Evolutionary conservation across 208 protist genomes (phyloP).

Genomic region (Acanthamoeba sp.): DNA sequence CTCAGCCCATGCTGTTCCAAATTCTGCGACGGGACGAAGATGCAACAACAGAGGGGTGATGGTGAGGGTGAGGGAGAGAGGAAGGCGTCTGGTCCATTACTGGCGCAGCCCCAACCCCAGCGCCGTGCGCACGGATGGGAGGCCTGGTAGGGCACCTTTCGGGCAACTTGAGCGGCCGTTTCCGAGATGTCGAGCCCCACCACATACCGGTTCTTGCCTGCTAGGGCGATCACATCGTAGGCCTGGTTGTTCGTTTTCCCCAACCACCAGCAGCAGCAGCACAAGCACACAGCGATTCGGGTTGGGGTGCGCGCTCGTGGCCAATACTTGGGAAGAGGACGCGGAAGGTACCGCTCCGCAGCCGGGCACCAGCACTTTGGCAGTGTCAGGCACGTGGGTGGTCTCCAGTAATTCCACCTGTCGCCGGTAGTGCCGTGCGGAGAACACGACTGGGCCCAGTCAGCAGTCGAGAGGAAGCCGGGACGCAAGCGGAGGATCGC

Average conservation of each 20-base stretch:
- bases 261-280: too few species aligned
- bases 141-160: neutral
- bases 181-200: slow-evolving; percentile 58
- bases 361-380: slow-evolving; percentile 38
- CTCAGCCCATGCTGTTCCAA: neutral
- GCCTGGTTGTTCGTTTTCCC: neutral
- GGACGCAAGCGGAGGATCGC: neutral
- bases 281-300: neutral
- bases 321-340: neutral
- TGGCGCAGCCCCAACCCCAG: too few species aligned
- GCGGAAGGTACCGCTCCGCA: slow-evolving; percentile 38
- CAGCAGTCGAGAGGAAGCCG: neutral
- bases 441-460: neutral
- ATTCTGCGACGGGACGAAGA: neutral
- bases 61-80: too few species aligned
- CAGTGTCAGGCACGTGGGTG: neutral
- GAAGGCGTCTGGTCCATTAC: too few species aligned
- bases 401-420: slow-evolving; percentile 30
- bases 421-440: neutral
- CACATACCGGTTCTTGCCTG: slow-evolving; percentile 25
- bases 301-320: neutral
- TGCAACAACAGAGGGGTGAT: neutral
- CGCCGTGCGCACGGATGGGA: too few species aligned
- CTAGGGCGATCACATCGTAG: slow-evolving; percentile 20
- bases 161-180: slow-evolving; percentile 14